Evolutionary conservation across 768 basidiomycete species (phyloP).

Genomic region (Gloeostereum incarnatum): DNA sequence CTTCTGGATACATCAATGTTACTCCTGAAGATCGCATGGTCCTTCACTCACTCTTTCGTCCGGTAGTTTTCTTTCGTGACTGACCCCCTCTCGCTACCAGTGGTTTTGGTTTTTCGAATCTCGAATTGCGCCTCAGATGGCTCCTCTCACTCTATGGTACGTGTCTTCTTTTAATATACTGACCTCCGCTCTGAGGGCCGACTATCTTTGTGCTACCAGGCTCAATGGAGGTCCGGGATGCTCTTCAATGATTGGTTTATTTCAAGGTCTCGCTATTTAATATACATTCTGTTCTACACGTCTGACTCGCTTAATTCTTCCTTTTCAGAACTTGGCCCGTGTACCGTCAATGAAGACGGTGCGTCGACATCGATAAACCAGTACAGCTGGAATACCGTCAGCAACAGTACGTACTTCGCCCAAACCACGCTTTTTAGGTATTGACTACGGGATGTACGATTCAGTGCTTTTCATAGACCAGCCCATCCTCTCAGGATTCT

Average conservation of each 20-base stretch:
- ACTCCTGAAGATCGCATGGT: slow-evolving; percentile 42
- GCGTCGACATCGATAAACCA: slow-evolving; percentile 49
- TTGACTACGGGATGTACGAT: slow-evolving; percentile 14
- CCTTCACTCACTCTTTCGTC: slow-evolving; percentile 2
- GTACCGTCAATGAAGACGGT: slow-evolving; percentile 45
- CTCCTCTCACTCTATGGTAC: slow-evolving; percentile 60
- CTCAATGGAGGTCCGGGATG: slow-evolving; percentile 56
- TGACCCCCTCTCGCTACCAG: slow-evolving; percentile 17
- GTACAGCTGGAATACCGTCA: slow-evolving; percentile 61
- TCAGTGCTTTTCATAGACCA: slow-evolving; percentile 66
- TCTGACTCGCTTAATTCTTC: too few relatives aligned
- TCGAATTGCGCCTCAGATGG: slow-evolving; percentile 45
- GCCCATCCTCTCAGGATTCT: slow-evolving; percentile 59
- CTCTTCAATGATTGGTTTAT: slow-evolving; percentile 56
- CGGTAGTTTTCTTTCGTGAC: neutral
- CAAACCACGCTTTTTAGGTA: neutral
- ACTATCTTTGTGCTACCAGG: too few relatives aligned
- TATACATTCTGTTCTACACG: too few relatives aligned
- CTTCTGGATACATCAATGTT: slow-evolving; percentile 42
- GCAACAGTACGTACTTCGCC: slow-evolving; percentile 39
- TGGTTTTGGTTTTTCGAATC: slow-evolving; percentile 76
- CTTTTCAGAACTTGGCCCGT: slow-evolving; percentile 53
- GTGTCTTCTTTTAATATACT: slow-evolving; percentile 4
- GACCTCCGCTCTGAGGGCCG: too few relatives aligned
- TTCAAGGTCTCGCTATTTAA: slow-evolving; percentile 48